These are phyloP conservation scores for Myrica gale DNA, from an alignment of 306 rosid genomes.

Conservation along the genomic window DNA sequence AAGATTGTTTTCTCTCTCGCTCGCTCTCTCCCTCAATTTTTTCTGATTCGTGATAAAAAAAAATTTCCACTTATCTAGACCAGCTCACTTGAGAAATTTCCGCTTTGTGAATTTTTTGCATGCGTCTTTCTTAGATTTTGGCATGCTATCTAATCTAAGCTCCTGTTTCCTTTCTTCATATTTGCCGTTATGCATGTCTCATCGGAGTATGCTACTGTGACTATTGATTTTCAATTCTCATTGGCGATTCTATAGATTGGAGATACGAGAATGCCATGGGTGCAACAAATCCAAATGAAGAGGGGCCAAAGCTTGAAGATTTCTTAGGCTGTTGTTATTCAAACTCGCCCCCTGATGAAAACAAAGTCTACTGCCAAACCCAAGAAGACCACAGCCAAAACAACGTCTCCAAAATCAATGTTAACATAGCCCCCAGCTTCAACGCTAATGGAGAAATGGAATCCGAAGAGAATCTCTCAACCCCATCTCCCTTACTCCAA, in stretches of 20 bases:
- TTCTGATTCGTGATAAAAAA: neutral
- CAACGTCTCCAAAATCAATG: constrained; percentile 48
- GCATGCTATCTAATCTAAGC: neutral
- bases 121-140: neutral
- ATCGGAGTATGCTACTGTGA: neutral
- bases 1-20: neutral
- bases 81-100: no score
- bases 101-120: neutral
- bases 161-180: neutral
- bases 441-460: constrained; percentile 41
- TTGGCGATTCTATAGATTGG: constrained; percentile 57
- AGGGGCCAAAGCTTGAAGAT: constrained; percentile 90
- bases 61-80: neutral
- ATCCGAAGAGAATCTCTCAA: constrained; percentile 36
- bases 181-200: constrained; percentile 8
- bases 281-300: constrained; percentile 47
- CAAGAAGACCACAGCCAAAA: constrained; percentile 35
- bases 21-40: neutral
- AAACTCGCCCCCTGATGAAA: constrained; percentile 51
- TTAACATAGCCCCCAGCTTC: constrained; percentile 52
- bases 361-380: constrained; percentile 49
- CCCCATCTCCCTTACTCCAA: constrained; percentile 37
- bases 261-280: constrained; percentile 58
- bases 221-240: neutral
- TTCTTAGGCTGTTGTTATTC: constrained; percentile 85